These are phyloP conservation scores for Cytospora leucostoma DNA, from an alignment of 2,329 filamentous ascomycete species.

Conservation along the genomic window DNA sequence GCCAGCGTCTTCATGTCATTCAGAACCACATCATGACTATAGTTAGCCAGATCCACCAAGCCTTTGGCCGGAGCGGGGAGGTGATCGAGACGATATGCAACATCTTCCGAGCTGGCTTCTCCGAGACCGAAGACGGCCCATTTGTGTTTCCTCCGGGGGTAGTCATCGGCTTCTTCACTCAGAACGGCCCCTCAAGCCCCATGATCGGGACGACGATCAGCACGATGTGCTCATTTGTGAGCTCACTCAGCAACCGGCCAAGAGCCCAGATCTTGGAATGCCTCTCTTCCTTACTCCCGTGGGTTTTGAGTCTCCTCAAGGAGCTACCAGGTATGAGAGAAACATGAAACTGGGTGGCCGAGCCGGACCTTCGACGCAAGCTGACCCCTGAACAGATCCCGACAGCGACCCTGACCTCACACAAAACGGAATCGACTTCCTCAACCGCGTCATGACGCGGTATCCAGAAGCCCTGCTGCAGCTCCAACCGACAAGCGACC, in stretches of 20 bases:
- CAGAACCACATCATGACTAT: conserved; percentile 52
- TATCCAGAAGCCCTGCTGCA: conserved; percentile 63
- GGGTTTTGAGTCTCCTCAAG: conserved; percentile 64
- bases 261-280: conserved; percentile 48
- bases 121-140: conserved; percentile 71
- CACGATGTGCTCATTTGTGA: conserved; percentile 70
- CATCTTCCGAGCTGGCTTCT: conserved; percentile 73
- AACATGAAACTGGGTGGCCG: background rate
- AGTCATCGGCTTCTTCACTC: conserved; percentile 67
- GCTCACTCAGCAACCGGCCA: conserved; percentile 53
- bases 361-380: conserved; percentile 14
- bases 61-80: conserved; percentile 64
- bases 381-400: conserved; percentile 45
- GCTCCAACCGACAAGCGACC: conserved; percentile 55
- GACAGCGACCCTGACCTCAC: conserved; percentile 70
- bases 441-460: conserved; percentile 63
- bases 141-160: conserved; percentile 72
- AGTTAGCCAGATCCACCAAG: conserved; percentile 47
- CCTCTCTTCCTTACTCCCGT: conserved; percentile 56
- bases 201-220: conserved; percentile 69
- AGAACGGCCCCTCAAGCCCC: conserved; percentile 57
- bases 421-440: conserved; percentile 73
- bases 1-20: conserved; percentile 35
- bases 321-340: conserved; percentile 57
- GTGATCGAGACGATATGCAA: conserved; percentile 71